Base-by-base conservation (phyloP, 1,284 basidiomycete species). In the Malassezia furfur region DNA sequence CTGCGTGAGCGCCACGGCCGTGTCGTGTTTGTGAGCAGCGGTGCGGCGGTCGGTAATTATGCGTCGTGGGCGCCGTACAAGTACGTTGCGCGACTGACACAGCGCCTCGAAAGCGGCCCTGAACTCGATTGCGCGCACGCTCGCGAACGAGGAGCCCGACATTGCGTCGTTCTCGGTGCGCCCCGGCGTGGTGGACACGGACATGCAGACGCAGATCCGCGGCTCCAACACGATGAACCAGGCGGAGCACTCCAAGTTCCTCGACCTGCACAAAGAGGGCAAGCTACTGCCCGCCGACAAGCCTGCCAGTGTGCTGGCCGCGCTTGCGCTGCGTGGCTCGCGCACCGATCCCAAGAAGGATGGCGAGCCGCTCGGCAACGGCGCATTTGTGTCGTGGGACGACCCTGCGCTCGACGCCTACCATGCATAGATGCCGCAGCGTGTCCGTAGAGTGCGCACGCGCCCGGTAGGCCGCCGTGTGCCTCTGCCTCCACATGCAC, bases 11-110 rank as follows among this genome's bases (percentile, higher is more conserved):
- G 70, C 0, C 40, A 40, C 2, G 88, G 86, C 0, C 80, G 80
- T 47, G 79, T 89, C 32, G 78, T 91, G 15, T 86, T 90, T 63
- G 80, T 90, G 30, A 87, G 85, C 65, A 87, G 85, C 25, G 89
- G 89, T 7, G 84, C 87, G 5, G 85, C 89, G 5, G 79, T 80
- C 4, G 83, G 84, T 36, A 81, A 80, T n/a, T 80, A 70, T 0
- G 75, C 82, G 0, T 83, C 82, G 0, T 90, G 86, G 86, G 85
- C 77, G 1, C 81, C 86, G 0, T 91, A 91, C 75, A 87, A 83
- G 57, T 59, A 35, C 31, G 57, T 55, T 5, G 1, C 3, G 2
- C 15, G 2, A 17, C 37, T 38, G 7, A 36, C 43, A 9, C 44
- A 59, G 57, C 35, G 74, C 75, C 0, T 62, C 61, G 34, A 77